A percentile compares a stretch with the other conserved stretches of the same genome.
Evolutionary conservation across 805 yeast species (phyloP).

Genomic region (Candida ponderosae): DNA sequence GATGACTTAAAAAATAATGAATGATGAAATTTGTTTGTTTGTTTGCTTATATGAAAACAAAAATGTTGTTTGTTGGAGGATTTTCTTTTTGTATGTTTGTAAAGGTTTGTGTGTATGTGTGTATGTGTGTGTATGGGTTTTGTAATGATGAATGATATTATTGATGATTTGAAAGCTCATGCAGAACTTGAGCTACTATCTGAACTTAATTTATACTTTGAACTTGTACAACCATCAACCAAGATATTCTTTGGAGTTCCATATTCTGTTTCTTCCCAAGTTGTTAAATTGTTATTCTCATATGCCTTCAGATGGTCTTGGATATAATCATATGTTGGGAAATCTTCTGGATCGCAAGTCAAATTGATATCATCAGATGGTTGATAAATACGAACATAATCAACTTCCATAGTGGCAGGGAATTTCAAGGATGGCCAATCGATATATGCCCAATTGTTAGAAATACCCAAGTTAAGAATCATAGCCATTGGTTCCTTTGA

Average conservation of each 20-base stretch:
- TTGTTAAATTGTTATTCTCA: conserved; percentile 33
- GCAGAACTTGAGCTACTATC: too few relatives aligned
- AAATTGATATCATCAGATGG: conserved; percentile 31
- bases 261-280: conserved; percentile 38
- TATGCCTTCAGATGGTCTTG: conserved; percentile 33
- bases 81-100: too few relatives aligned
- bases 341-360: conserved; percentile 41
- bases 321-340: conserved; percentile 40
- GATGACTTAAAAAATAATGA: too few relatives aligned
- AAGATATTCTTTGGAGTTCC: conserved; percentile 31
- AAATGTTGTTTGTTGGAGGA: too few relatives aligned
- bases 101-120: too few relatives aligned
- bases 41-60: too few relatives aligned
- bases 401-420: conserved; percentile 35
- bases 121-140: too few relatives aligned
- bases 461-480: conserved; percentile 39
- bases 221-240: conserved; percentile 10
- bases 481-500: conserved; percentile 45
- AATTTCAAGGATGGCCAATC: conserved; percentile 38
- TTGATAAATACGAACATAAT: conserved; percentile 42
- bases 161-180: too few relatives aligned
- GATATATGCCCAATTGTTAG: conserved; percentile 42
- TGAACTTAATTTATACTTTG: background rate
- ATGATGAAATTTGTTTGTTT: too few relatives aligned
- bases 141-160: too few relatives aligned